Evolutionary conservation across 129 eudicot species (phyloP).

Genomic region (Flaveria sonorensis): DNA sequence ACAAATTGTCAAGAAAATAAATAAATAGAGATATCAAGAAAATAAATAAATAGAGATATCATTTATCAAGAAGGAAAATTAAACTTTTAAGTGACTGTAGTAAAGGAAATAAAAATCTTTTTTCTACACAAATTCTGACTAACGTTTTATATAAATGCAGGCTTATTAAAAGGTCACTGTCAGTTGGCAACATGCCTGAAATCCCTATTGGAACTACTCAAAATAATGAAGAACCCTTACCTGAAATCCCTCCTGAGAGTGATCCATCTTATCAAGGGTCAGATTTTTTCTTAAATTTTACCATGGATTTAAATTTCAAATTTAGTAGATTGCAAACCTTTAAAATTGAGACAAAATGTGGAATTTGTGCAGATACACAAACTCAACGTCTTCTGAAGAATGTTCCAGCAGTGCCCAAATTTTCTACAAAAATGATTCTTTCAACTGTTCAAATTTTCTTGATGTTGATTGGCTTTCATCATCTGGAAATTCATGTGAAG

Average conservation of each 20-base stretch:
- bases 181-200: slow-evolving; percentile 73
- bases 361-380: slow-evolving; percentile 47
- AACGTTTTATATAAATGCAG: slow-evolving; percentile 37
- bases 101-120: not conserved
- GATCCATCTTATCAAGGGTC: slow-evolving; percentile 63
- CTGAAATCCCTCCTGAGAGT: slow-evolving; percentile 60
- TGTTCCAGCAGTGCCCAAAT: slow-evolving; percentile 47
- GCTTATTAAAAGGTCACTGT: slow-evolving; percentile 65
- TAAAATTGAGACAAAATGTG: not conserved
- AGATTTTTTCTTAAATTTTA: not conserved
- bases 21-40: not conserved
- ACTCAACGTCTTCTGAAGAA: slow-evolving; percentile 45
- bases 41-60: not conserved
- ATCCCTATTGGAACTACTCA: slow-evolving; percentile 43
- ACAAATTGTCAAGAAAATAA: not conserved
- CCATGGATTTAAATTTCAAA: not conserved
- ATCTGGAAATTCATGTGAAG: slow-evolving; percentile 79
- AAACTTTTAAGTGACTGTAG: not conserved
- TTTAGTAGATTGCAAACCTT: not conserved
- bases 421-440: slow-evolving; percentile 49
- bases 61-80: not conserved
- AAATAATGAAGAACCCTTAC: slow-evolving; percentile 49
- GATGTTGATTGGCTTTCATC: slow-evolving; percentile 85
- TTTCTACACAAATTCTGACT: not conserved
- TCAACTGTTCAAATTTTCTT: slow-evolving; percentile 70